Base-by-base conservation (phyloP, 257 asterid species). In the Schizonepeta tenuifolia region DNA sequence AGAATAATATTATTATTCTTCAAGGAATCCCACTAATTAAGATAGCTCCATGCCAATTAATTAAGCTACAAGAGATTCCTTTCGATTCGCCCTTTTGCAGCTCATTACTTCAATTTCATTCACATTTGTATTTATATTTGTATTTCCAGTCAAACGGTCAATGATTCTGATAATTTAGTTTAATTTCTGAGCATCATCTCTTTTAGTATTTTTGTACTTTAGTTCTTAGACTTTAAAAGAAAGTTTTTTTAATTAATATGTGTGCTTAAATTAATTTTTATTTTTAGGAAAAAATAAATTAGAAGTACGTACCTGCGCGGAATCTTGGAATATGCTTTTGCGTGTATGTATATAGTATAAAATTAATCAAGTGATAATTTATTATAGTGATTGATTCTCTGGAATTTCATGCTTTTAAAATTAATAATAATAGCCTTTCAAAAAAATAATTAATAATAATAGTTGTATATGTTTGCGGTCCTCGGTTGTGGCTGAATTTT, bases 81-180 rank as follows among this genome's bases (percentile, higher is more conserved):
- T 70, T 55, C 61, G 75, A 80, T 84, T 78, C 80, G 51, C 70
- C 67, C 60, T 55, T 58, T 81, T 77, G 80, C 84, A 78, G 80
- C 53, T 53, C 44, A 65, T 38, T 38, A 9, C 10, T 38, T 38
- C 43, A 31, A 4, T 31, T 31, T 31, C 5, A 31, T 31, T 31
- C 36, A 31, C 5, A 5, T 31, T 31, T 5, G 1, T 7, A 7
- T 7, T 6, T 6, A 2, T 47, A n/a, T 9, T 38, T 73, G n/a
- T 31, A 47, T 18, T 53, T 41, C 38, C 75, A 67, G 56, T 67
- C 75, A 62, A 69, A 35, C 78, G 11, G 65, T 67, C 54, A 64
- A 69, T 55, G 15, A 24, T 60, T 38, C 43, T 36, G 36, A 31
- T 31, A 31, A 5, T 8, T 8, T 36, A 36, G 7, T 7, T 36